Evolutionary conservation across 805 yeast species (phyloP), one percentile per base, ranked within the genome.

Genomic region (Jamesozyma rosinii): DNA sequence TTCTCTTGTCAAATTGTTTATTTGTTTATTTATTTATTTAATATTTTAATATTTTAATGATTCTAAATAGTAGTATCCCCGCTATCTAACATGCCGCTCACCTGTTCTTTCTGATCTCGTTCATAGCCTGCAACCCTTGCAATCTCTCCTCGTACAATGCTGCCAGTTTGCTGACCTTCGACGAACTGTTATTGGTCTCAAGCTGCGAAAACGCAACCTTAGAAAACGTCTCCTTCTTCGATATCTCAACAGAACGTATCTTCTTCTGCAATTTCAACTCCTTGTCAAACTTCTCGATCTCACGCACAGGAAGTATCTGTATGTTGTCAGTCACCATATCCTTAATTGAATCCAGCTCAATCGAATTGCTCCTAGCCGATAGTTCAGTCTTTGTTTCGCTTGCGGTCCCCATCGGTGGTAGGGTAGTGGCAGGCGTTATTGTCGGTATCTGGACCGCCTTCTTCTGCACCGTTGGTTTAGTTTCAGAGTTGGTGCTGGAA

Each of bases 81-180:
- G n/a, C n/a, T 24, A 24, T 24, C 11, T 24, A 24, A 24, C 10
- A 24, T 24, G 24, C 20, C 18, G 26, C 26, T 26, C 31, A 44
- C 35, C 44, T 47, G 21, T 44, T 46, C 31, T 41, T 44, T 31
- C 58, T 62, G 27, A 65, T 52, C 38, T 65, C 65, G 29, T 60
- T 55, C 47, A 66, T 53, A 2, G 61, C 61, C 40, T 63, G 56
- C n/a, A 66, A 47, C 14, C 71, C 71, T 47, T 55, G 63, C 5
- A 68, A 42, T 49, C 81, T 65, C 54, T 80, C 84, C 54, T 81
- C 88, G 49, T 76, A 81, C 33, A 80, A 59, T 45, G 70, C 72
- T 1, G 86, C 82, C 45, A 81, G 63, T 53, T 75, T 79, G 11
- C 78, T 75, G 1, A 81, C 86, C 54, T 75, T 79, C 11, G 78